phyloP scores from a whole-genome alignment of 202 grass and related monocot genomes.

The Zoysia matrella region DNA sequence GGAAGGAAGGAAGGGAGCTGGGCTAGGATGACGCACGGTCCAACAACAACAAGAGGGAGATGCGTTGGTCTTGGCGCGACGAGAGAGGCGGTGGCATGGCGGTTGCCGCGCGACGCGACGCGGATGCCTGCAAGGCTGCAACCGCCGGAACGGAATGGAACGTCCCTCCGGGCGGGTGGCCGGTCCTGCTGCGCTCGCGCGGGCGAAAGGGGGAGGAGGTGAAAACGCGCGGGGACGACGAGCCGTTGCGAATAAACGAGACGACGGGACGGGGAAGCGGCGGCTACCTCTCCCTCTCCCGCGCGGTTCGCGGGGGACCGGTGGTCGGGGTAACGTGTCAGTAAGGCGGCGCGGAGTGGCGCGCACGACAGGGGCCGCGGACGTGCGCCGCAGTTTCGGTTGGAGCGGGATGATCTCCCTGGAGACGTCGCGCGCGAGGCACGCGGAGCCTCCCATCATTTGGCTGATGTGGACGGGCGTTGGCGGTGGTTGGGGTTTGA shows the following conservation, averaged over 20 bases:
- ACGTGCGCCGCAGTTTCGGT: slow-evolving; percentile 26
- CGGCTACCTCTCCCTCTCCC: background rate
- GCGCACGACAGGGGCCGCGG: background rate
- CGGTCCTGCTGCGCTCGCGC: slow-evolving; percentile 23
- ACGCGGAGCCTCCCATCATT: background rate
- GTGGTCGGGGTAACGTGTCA: slow-evolving; percentile 23
- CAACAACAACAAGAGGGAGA: background rate
- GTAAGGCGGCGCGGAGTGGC: background rate
- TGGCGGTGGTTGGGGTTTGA: background rate
- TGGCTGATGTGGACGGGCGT: background rate
- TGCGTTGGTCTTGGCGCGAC: background rate
- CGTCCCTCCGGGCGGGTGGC: background rate
- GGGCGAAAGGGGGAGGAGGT: background rate
- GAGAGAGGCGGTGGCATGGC: slow-evolving; percentile 20
- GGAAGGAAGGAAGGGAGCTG: background rate
- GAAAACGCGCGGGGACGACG: background rate
- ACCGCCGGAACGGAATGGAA: slow-evolving; percentile 11
- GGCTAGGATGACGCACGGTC: slow-evolving; percentile 4
- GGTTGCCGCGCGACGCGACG: slow-evolving; percentile 14
- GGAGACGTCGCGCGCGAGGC: background rate
- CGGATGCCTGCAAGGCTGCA: background rate
- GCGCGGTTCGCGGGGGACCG: slow-evolving; percentile 20
- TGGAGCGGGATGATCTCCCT: background rate
- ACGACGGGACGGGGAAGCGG: background rate
- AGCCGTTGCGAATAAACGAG: slow-evolving; percentile 2